Percentiles rank a stretch among this genome's conserved stretches.
Conservation (phyloP, 2,329 filamentous ascomycete genomes). For the Pseudohalonectria lignicola region DNA sequence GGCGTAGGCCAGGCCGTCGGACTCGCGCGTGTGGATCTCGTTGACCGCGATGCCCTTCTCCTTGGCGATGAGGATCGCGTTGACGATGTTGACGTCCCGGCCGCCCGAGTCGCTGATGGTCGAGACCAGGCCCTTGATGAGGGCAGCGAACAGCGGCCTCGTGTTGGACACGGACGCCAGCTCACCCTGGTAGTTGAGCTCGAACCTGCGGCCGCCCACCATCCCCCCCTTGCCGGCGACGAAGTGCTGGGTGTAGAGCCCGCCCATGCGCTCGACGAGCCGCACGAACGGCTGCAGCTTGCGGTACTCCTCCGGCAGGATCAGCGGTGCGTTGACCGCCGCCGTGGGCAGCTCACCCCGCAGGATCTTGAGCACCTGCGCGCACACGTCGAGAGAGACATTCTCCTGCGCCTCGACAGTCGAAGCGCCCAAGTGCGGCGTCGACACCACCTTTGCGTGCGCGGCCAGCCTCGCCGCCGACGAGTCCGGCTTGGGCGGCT, state of each 20-base stretch:
- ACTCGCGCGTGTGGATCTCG: slow-evolving; percentile 56
- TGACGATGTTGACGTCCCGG: slow-evolving; percentile 71
- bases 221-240: slow-evolving; percentile 27
- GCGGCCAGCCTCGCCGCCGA: slow-evolving; percentile 51
- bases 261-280: slow-evolving; percentile 70
- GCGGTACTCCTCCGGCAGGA: slow-evolving; percentile 68
- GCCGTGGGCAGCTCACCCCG: slow-evolving; percentile 61
- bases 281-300: slow-evolving; percentile 67
- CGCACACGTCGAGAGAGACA: slow-evolving; percentile 75
- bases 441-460: slow-evolving; percentile 64
- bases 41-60: slow-evolving; percentile 70
- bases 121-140: slow-evolving; percentile 65
- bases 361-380: slow-evolving; percentile 63
- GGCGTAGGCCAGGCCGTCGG: slow-evolving; percentile 52
- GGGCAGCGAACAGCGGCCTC: slow-evolving; percentile 65
- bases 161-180: slow-evolving; percentile 62
- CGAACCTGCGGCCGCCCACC: slow-evolving; percentile 57
- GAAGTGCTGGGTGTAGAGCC: slow-evolving; percentile 69
- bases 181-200: slow-evolving; percentile 68
- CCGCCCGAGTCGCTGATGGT: slow-evolving; percentile 57
- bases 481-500: slow-evolving; percentile 49
- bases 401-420: slow-evolving; percentile 79
- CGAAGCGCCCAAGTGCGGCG: slow-evolving; percentile 69
- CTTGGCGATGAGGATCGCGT: slow-evolving; percentile 63
- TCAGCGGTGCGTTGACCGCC: slow-evolving; percentile 73